Percentiles rank a stretch among this genome's conserved stretches.
Evolutionary conservation across 2,329 filamentous ascomycete genomes (phyloP).

Genomic region (Stachybotrys chartarum): DNA sequence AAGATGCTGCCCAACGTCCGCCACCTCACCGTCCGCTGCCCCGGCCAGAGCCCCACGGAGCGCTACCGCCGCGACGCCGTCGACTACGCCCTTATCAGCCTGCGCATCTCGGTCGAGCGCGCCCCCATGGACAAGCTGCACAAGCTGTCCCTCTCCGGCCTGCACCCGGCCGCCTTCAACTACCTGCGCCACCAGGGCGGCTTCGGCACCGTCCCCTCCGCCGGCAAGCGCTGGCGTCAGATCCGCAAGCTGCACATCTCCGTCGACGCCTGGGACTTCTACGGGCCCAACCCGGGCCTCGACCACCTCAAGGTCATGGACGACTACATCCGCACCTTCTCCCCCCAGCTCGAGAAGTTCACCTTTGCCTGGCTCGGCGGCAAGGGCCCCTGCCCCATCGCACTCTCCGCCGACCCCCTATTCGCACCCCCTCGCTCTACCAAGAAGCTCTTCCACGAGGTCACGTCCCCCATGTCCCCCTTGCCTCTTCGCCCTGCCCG

Average conservation of each 20-base stretch:
- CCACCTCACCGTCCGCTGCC: constrained; percentile 71
- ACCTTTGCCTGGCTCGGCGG: constrained; percentile 73
- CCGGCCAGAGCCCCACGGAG: constrained; percentile 61
- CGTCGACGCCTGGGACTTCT: constrained; percentile 64
- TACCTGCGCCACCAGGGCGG: constrained; percentile 71
- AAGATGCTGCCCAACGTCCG: constrained; percentile 60
- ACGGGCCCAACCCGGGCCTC: constrained; percentile 48
- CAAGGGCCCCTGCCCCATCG: constrained; percentile 67
- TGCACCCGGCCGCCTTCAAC: constrained; percentile 69
- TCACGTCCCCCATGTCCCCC: constrained; percentile 58
- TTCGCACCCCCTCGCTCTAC: constrained; percentile 48
- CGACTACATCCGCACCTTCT: constrained; percentile 68
- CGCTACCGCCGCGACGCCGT: constrained; percentile 71
- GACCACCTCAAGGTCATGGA: constrained; percentile 75
- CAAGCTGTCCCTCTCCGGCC: constrained; percentile 63
- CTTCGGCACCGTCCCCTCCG: constrained; percentile 67
- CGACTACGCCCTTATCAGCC: constrained; percentile 82
- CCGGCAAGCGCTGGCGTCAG: constrained; percentile 67
- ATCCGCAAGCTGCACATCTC: constrained; percentile 67
- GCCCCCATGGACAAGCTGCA: constrained; percentile 58
- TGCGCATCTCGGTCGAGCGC: constrained; percentile 76
- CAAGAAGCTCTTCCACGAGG: constrained; percentile 56
- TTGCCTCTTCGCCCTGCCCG: constrained; percentile 45
- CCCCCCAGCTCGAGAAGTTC: constrained; percentile 59
- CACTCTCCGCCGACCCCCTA: constrained; percentile 63